Evolutionary conservation across 768 basidiomycete species (phyloP), one percentile per base, ranked within the genome.

Genomic region (Mrakia frigida): DNA sequence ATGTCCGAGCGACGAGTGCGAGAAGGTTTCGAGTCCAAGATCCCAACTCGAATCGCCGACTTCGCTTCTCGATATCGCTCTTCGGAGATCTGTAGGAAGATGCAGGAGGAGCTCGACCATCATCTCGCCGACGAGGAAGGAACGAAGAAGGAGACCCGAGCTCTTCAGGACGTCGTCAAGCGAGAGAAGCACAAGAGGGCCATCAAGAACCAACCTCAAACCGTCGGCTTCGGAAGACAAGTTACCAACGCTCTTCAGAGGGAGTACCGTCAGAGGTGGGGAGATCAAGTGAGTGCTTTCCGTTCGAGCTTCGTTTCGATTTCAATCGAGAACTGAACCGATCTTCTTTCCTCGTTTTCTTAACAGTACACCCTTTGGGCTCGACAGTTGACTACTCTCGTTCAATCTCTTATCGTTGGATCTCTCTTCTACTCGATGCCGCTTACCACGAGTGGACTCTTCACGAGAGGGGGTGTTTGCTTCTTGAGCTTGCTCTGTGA

Each of bases 251-350:
- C 81, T 21, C 75, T 82, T 46, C 79, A 79, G 31, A 71, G 81
- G 31, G 81, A 82, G 63, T 80, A 79, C 31, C 80, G 81, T 65
- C 79, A 80, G 71, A 72, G 81, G 67, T 82, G 81, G 81, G 80
- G 80, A 74, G 81, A 82, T 75, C 79, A 81, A 50, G n/a, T 28
- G 23, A 41, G 56, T 56, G 18, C 23, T 25, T 23, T 2, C 37
- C 2, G 6, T 14, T 14, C 43, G 61, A 63, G 61, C 21, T 31
- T 31, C 28, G 31, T 21, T 63, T 63, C 35, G 25, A 13, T 18
- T 31, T 31, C 31, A 9, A 25, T 11, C 9, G 14, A 3, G 37
- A 63, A 5, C 61, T 31, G 31, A 33, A n/a, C n/a, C n/a, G n/a
- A n/a, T n/a, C 33, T 65, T 3, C 21, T 37, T 18, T 13, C 6